Evolutionary conservation across 2,329 filamentous ascomycete genomes (phyloP).

Genomic region (Daldinia eschscholtzii): DNA sequence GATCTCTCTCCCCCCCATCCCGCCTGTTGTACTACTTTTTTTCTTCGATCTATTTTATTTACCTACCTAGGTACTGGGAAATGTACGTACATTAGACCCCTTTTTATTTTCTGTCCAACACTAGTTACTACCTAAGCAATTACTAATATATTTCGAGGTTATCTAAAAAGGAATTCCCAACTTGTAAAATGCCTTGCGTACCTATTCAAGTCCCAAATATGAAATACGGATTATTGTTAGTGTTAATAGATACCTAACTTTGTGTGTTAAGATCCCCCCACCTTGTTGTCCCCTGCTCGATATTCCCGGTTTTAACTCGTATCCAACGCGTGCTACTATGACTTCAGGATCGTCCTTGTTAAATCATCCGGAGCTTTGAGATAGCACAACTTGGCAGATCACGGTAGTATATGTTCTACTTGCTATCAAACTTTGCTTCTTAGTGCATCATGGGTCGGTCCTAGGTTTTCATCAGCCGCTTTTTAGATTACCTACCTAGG

Average conservation of each 20-base stretch:
- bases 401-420: not conserved
- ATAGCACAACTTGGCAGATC: not conserved
- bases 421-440: not conserved
- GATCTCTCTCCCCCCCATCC: not conserved
- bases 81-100: not conserved
- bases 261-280: conserved; percentile 1
- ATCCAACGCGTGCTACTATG: conserved; percentile 8
- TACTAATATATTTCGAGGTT: not conserved
- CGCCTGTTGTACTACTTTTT: not conserved
- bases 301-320: conserved; percentile 29
- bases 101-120: not conserved
- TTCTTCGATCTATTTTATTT: not conserved
- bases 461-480: not conserved
- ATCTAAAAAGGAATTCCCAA: not conserved
- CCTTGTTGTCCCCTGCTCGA: not conserved
- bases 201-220: conserved; percentile 20
- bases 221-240: conserved; percentile 6
- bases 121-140: not conserved
- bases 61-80: no score
- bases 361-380: not conserved
- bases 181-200: not conserved
- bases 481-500: no score
- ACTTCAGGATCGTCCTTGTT: conserved; percentile 13
- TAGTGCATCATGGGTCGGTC: not conserved
- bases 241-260: not conserved